phyloP scores from a whole-genome alignment of 2,329 filamentous ascomycete species.

The Fusarium sp. region DNA sequence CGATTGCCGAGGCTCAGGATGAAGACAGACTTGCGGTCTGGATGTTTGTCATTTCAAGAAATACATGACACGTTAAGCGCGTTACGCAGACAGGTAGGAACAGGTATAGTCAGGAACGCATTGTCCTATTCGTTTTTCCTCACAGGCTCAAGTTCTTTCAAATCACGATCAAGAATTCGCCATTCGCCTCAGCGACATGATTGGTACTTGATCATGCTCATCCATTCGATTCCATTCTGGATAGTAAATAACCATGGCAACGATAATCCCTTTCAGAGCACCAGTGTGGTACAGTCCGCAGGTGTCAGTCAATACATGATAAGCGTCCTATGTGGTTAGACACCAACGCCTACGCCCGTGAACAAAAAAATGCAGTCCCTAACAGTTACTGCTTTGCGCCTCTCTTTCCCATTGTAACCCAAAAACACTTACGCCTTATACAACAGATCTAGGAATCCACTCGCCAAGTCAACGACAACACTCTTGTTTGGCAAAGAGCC shows the following conservation, averaged over 20 bases:
- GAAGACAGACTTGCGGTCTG: conserved; percentile 6
- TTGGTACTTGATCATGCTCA: not conserved
- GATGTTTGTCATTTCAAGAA: not conserved
- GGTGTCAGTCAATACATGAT: conserved; percentile 12
- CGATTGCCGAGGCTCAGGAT: conserved; percentile 1
- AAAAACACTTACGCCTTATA: conserved; percentile 77
- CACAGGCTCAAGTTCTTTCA: not conserved
- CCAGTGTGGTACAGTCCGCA: not conserved
- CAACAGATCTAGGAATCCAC: conserved; percentile 89
- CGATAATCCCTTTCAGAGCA: not conserved
- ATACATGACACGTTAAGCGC: conserved; percentile 6
- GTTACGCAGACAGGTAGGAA: conserved; percentile 30
- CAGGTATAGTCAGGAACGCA: conserved; percentile 34
- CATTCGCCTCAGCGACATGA: not conserved
- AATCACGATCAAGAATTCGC: conserved; percentile 3
- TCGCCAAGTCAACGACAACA: conserved; percentile 89
- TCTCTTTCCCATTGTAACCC: not conserved
- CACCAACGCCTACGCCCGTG: conserved; percentile 28
- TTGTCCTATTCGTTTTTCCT: conserved; percentile 7
- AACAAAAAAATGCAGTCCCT: conserved; percentile 12
- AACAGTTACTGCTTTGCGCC: conserved; percentile 5
- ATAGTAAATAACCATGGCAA: not conserved
- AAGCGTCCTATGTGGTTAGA: conserved; percentile 13
- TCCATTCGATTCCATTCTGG: conserved; percentile 5
- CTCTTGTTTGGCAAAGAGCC: conserved; percentile 96